These are phyloP conservation scores for Rosellinia necatrix DNA, from an alignment of 2,329 filamentous ascomycete species.

Conservation along the genomic window DNA sequence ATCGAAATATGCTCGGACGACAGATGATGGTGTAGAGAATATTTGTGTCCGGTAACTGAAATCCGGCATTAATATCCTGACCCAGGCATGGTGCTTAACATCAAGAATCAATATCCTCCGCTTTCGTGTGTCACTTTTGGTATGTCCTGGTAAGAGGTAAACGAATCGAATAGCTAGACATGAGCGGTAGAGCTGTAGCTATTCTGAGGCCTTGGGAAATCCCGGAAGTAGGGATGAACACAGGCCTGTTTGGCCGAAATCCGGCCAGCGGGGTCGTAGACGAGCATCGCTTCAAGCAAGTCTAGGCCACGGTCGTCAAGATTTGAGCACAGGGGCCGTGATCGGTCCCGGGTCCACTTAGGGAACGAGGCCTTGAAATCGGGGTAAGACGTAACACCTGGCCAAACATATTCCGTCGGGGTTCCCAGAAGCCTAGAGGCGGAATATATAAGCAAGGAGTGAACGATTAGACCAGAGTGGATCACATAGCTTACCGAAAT, in stretches of 20 bases:
- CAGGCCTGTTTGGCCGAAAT: conserved; percentile 90
- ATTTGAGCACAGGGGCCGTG: conserved; percentile 68
- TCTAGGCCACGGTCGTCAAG: conserved; percentile 75
- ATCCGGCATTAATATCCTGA: conserved; percentile 35
- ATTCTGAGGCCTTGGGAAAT: conserved; percentile 34
- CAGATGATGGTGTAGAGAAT: conserved; percentile 23
- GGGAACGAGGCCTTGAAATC: conserved; percentile 93
- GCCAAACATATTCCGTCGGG: conserved; percentile 81
- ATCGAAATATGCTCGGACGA: conserved; percentile 18
- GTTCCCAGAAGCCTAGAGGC: conserved; percentile 72
- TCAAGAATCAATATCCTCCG: conserved; percentile 26
- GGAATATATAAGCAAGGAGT: conserved; percentile 5
- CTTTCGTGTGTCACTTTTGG: conserved; percentile 21
- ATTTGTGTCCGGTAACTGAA: conserved; percentile 14
- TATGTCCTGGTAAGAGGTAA: conserved; percentile 8
- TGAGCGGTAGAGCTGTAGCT: conserved; percentile 33
- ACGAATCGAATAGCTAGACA: conserved; percentile 13
- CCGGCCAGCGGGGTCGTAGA: conserved; percentile 84
- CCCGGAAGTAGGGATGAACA: conserved; percentile 79
- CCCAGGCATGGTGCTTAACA: conserved; percentile 30
- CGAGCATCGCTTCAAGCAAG: conserved; percentile 71
- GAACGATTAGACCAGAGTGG: background rate
- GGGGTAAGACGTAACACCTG: conserved; percentile 90
- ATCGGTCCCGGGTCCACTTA: conserved; percentile 79
- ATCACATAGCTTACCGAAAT: conserved; percentile 68